Evolutionary conservation across 495 filamentous ascomycete species (phyloP).

Genomic region (Cercophora scortea): DNA sequence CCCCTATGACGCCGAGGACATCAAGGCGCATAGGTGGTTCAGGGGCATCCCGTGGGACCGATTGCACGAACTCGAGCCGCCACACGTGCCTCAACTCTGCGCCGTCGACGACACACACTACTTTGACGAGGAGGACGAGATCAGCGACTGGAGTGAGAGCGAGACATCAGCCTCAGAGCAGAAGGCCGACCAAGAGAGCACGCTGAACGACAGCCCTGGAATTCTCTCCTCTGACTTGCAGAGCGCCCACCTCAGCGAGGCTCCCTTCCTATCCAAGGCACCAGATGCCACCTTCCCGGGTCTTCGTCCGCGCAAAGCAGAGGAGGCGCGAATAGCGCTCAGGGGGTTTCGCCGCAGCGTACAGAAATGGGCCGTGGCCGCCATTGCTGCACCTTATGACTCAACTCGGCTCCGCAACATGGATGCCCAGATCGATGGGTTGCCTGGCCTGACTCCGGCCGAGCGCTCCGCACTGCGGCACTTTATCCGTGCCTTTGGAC

Average conservation of each 20-base stretch:
- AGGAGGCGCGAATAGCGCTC: conserved; percentile 22
- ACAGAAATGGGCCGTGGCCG: conserved; percentile 31
- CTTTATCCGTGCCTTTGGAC: conserved; percentile 12
- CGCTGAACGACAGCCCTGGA: neutral
- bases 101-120: conserved; percentile 78
- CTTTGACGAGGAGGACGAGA: conserved; percentile 73
- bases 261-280: neutral
- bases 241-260: neutral
- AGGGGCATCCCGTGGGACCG: conserved; percentile 58
- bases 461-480: conserved; percentile 9
- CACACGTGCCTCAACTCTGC: conserved; percentile 64
- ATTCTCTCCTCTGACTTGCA: neutral
- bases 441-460: conserved; percentile 7
- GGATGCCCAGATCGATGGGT: conserved; percentile 39
- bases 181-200: neutral
- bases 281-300: neutral
- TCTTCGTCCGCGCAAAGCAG: neutral
- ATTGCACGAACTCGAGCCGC: conserved; percentile 60
- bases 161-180: conserved; percentile 33
- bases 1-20: conserved; percentile 67
- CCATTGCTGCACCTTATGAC: conserved; percentile 38
- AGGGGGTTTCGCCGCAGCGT: conserved; percentile 25
- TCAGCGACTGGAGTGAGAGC: conserved; percentile 45
- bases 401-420: conserved; percentile 30
- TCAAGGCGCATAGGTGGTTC: conserved; percentile 73